A percentile compares a stretch with the other conserved stretches of the same genome.
phyloP scores from a whole-genome alignment of 2,329 filamentous ascomycete species.

The Atkinsonella texensis region DNA sequence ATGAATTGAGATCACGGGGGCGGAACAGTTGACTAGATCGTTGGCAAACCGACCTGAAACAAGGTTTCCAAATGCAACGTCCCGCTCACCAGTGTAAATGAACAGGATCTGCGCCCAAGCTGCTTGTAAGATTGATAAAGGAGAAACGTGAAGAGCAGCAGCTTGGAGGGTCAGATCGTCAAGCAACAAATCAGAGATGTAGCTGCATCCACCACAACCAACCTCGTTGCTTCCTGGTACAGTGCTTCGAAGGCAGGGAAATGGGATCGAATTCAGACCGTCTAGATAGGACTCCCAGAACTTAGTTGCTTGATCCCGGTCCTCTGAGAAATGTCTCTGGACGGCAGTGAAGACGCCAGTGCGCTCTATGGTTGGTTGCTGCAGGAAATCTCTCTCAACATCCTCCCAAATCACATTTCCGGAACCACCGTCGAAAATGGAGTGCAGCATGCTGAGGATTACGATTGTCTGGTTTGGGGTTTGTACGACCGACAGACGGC shows the following conservation, averaged over 20 bases:
- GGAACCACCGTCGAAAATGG: constrained; percentile 24
- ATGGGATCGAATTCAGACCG: constrained; percentile 10
- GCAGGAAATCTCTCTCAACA: constrained; percentile 12
- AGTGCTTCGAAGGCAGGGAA: background rate
- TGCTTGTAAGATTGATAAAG: constrained; percentile 22
- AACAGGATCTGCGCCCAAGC: constrained; percentile 24
- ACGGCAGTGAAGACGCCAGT: constrained; percentile 8
- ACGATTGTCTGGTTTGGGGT: constrained; percentile 7
- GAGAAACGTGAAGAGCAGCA: constrained; percentile 15
- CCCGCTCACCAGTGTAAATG: constrained; percentile 19
- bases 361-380: constrained; percentile 7
- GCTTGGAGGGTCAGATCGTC: constrained; percentile 9
- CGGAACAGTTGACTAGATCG: background rate
- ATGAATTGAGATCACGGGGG: background rate
- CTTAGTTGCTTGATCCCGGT: constrained; percentile 8
- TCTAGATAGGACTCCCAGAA: constrained; percentile 8
- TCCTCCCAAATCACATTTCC: constrained; percentile 21
- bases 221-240: background rate
- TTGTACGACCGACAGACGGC: background rate
- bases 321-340: constrained; percentile 8
- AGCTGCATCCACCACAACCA: constrained; percentile 6
- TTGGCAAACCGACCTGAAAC: constrained; percentile 15
- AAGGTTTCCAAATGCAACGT: constrained; percentile 22
- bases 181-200: constrained; percentile 7
- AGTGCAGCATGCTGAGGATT: constrained; percentile 23